Base-by-base conservation (phyloP, 139 green algal genomes). In the Chlorokybus atmophyticus region DNA sequence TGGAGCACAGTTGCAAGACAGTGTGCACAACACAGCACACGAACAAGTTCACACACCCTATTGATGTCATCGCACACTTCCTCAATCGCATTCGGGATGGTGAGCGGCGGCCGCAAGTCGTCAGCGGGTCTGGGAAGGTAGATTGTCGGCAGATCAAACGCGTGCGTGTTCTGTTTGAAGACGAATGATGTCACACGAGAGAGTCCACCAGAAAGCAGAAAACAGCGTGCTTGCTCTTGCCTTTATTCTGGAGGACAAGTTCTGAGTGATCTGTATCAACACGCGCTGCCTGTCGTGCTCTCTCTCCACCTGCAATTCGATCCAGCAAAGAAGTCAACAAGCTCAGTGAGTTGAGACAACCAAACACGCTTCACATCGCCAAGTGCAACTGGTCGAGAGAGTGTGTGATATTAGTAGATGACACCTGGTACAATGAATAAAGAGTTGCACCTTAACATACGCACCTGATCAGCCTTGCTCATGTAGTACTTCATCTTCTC, bases 401-500 rank as follows among this genome's bases (percentile, higher is more conserved):
- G n/a, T n/a, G n/a, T n/a, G n/a, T n/a, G n/a, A n/a, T n/a, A n/a
- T n/a, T n/a, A n/a, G n/a, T n/a, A n/a, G n/a, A n/a, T n/a, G n/a
- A n/a, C n/a, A n/a, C n/a, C n/a, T n/a, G n/a, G n/a, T n/a, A n/a
- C n/a, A n/a, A n/a, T n/a, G n/a, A n/a, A n/a, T n/a, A n/a, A n/a
- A n/a, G n/a, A n/a, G n/a, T n/a, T n/a, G n/a, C n/a, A n/a, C n/a
- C n/a, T n/a, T n/a, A n/a, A n/a, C n/a, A n/a, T n/a, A n/a, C n/a
- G n/a, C 10, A 86, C 79, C 47, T 78, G 71, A 53, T 86, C 79
- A 28, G 79, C 79, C 53, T 86, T 86, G 50, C 67, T 77, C 77
- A 86, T 84, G 75, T 81, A 86, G 54, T 82, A 86, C 42, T 75
- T 60, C 23, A 86, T 77, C 73, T 84, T 84, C 60, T 86, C 79